Conservation (phyloP, 441 rosid genomes). For the Corymbia citriodora region DNA sequence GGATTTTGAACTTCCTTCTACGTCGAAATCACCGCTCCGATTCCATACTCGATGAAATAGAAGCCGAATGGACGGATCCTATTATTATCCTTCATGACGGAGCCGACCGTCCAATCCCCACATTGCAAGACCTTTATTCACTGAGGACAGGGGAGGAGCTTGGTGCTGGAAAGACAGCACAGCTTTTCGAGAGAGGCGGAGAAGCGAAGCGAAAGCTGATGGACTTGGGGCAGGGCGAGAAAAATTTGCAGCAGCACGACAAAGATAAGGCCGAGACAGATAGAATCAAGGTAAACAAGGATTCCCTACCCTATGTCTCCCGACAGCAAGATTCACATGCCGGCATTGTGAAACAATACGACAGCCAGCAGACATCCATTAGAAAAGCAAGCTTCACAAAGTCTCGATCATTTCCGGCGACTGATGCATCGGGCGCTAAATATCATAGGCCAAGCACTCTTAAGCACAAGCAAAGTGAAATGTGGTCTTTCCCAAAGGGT, state of each 20-base stretch:
- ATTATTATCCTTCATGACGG: conserved; percentile 40
- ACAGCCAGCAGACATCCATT: conserved; percentile 21
- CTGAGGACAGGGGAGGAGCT: neutral
- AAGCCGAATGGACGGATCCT: conserved; percentile 26
- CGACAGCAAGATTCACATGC: conserved; percentile 27
- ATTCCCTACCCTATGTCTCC: conserved; percentile 41
- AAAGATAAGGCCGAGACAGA: conserved; percentile 50
- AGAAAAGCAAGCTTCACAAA: conserved; percentile 33
- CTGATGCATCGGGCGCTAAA: conserved; percentile 20
- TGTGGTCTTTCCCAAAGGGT: conserved; percentile 46
- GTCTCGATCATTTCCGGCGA: conserved; percentile 78
- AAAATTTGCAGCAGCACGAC: conserved; percentile 21
- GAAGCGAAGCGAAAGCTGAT: conserved; percentile 8
- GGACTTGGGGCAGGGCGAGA: conserved; percentile 10
- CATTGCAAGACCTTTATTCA: conserved; percentile 9
- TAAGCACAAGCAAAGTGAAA: conserved; percentile 66
- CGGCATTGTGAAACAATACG: conserved; percentile 17
- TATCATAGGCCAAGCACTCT: conserved; percentile 41
- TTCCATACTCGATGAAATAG: conserved; percentile 14
- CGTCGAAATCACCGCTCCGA: conserved; percentile 11
- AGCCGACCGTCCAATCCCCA: conserved; percentile 12
- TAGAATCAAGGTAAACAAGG: conserved; percentile 44
- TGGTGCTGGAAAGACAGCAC: neutral
- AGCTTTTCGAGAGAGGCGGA: neutral
- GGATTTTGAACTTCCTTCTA: conserved; percentile 9